Percentiles rank a stretch among this genome's conserved stretches.
Evolutionary conservation across 1,284 basidiomycete genomes (phyloP).

Genomic region (Ganoderma lingzhi): DNA sequence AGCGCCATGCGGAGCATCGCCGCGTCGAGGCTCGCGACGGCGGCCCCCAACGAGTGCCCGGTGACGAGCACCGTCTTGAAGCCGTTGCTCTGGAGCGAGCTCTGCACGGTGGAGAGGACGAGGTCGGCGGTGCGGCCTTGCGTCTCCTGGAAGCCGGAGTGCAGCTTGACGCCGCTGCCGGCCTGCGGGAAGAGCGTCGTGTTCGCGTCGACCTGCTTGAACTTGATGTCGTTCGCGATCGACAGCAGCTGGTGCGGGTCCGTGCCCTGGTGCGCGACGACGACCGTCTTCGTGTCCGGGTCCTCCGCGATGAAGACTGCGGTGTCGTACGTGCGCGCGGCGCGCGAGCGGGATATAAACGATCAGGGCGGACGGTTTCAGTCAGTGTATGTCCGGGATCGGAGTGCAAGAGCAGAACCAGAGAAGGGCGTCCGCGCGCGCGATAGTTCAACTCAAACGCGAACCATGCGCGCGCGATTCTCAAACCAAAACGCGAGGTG

Average conservation of each 20-base stretch:
- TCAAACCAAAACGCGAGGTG: too few relatives aligned
- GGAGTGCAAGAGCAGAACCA: not conserved
- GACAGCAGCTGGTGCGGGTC: conserved; percentile 50
- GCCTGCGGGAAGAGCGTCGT: conserved; percentile 48
- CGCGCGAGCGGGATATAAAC: not conserved
- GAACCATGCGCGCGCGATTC: not conserved
- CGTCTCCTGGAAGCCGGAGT: conserved; percentile 55
- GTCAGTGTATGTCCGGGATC: not conserved
- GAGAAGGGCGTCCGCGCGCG: too few relatives aligned
- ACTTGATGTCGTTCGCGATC: conserved; percentile 51
- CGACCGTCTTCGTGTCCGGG: conserved; percentile 45
- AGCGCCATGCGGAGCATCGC: conserved; percentile 50
- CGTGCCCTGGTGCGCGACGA: conserved; percentile 60
- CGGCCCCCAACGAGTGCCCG: conserved; percentile 48
- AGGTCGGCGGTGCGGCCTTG: conserved; percentile 53
- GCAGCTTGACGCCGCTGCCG: conserved; percentile 44
- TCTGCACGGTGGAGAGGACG: conserved; percentile 48
- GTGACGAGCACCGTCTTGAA: conserved; percentile 50
- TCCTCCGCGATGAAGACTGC: conserved; percentile 52
- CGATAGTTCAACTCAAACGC: not conserved
- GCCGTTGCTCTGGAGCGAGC: conserved; percentile 44
- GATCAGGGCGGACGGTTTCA: not conserved
- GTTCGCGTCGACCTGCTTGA: conserved; percentile 47
- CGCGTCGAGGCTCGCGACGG: conserved; percentile 54
- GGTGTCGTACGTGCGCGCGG: not conserved